Percentiles rank a stretch among this genome's conserved stretches.
phyloP scores from a whole-genome alignment of 2,329 filamentous ascomycete species.

The Aquanectria penicillioides region DNA sequence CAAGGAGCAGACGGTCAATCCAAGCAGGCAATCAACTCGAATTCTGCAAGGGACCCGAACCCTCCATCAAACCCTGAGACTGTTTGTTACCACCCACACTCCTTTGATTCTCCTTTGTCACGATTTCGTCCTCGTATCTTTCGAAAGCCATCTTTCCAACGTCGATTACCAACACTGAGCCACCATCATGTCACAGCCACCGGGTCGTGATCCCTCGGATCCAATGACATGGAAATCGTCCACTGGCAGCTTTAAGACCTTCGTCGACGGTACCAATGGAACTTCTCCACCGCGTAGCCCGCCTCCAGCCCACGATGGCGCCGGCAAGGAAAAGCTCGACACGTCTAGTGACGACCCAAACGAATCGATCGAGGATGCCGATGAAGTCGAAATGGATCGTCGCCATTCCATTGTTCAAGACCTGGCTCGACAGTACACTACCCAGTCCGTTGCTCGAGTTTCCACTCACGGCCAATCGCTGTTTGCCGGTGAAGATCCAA shows the following conservation, averaged over 20 bases:
- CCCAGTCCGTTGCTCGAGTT: background rate
- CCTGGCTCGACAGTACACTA: conserved; percentile 21
- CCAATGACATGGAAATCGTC: background rate
- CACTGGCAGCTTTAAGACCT: conserved; percentile 10
- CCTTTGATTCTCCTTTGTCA: no score
- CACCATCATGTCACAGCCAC: conserved; percentile 6
- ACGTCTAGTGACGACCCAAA: background rate
- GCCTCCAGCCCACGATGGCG: background rate
- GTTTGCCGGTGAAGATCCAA: conserved; percentile 9
- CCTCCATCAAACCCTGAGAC: conserved; percentile 1
- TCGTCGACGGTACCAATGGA: conserved; percentile 3
- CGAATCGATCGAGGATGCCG: conserved; percentile 10
- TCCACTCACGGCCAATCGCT: conserved; percentile 7
- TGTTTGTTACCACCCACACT: background rate
- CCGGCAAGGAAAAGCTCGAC: background rate
- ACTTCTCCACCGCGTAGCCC: background rate
- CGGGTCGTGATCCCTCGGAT: background rate
- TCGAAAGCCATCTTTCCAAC: background rate
- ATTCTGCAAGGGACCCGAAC: conserved; percentile 8
- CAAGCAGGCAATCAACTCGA: conserved; percentile 4
- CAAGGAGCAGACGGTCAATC: conserved; percentile 19
- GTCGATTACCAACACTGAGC: background rate
- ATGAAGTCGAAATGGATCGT: conserved; percentile 11
- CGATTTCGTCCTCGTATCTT: background rate
- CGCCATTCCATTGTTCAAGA: conserved; percentile 17